A percentile compares a stretch with the other conserved stretches of the same genome.
Conservation (phyloP, 805 yeast species). For the Isabelozyma pseudorhagii region DNA sequence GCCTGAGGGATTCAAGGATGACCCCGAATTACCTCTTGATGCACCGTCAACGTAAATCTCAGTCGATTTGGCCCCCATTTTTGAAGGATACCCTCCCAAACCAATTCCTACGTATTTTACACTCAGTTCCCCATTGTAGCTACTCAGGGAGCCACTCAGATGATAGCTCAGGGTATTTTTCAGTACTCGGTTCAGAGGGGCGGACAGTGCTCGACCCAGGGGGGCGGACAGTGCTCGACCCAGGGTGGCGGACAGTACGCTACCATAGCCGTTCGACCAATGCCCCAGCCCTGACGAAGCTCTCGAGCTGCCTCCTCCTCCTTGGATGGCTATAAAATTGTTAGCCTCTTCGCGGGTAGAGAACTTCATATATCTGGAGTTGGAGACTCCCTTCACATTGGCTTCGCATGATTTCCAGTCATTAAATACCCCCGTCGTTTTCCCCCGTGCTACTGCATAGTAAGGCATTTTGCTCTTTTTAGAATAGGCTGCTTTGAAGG, state of each 20-base stretch:
- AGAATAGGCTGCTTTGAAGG: neutral
- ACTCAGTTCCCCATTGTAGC: too few species aligned
- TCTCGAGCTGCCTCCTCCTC: neutral
- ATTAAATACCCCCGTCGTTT: constrained; percentile 49
- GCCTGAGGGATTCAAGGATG: constrained; percentile 46
- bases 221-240: too few species aligned
- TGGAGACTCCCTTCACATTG: constrained; percentile 53
- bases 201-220: too few species aligned
- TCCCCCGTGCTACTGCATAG: constrained; percentile 40
- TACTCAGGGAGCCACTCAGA: too few species aligned
- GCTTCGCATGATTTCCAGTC: constrained; percentile 57
- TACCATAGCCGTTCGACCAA: too few species aligned
- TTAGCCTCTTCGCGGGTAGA: constrained; percentile 45
- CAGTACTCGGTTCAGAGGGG: too few species aligned
- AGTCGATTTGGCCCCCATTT: neutral
- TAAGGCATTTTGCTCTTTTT: constrained; percentile 14
- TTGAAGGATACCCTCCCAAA: too few species aligned
- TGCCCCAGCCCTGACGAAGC: too few species aligned
- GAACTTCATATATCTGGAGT: constrained; percentile 60
- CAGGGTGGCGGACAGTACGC: too few species aligned
- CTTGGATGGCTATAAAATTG: constrained; percentile 28
- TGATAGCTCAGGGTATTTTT: too few species aligned
- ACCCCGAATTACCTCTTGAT: constrained; percentile 54
- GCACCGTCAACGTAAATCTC: constrained; percentile 79
- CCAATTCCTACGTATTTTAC: too few species aligned